Conservation (phyloP, 192 early-diverging fungal genomes). For the Chytriomyces sp. region DNA sequence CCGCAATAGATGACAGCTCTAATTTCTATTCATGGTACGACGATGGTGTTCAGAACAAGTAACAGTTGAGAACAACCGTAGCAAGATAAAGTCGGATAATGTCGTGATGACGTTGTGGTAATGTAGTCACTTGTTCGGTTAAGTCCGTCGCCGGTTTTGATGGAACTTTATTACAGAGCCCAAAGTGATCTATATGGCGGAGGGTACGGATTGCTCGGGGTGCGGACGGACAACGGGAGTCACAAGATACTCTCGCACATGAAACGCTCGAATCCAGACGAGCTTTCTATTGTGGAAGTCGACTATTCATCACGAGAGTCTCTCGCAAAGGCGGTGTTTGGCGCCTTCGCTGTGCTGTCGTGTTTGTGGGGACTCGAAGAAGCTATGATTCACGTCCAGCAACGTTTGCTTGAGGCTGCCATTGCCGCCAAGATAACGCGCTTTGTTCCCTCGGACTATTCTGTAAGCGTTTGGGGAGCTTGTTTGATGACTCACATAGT, state of each 20-base stretch:
- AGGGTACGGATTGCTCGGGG: neutral
- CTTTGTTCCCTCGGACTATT: conserved; percentile 6
- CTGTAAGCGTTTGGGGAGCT: too few relatives aligned
- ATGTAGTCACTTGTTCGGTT: too few relatives aligned
- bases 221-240: neutral
- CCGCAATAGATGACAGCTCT: conserved; percentile 71
- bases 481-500: too few relatives aligned
- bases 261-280: neutral
- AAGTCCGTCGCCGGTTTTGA: too few relatives aligned
- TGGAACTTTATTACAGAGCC: too few relatives aligned
- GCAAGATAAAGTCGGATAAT: neutral
- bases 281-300: neutral
- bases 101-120: neutral
- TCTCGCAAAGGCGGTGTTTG: neutral
- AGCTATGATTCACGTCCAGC: conserved; percentile 37
- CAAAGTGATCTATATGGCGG: neutral
- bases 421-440: neutral
- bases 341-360: neutral
- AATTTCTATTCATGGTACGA: too few relatives aligned
- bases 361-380: conserved; percentile 56
- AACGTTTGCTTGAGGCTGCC: conserved; percentile 32
- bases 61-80: neutral
- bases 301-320: neutral
- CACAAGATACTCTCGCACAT: neutral
- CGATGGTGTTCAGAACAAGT: too few relatives aligned